Percentiles rank a stretch among this genome's conserved stretches.
Evolutionary conservation across 2,329 filamentous ascomycete genomes (phyloP).

Genomic region (Aspergillus sp.): DNA sequence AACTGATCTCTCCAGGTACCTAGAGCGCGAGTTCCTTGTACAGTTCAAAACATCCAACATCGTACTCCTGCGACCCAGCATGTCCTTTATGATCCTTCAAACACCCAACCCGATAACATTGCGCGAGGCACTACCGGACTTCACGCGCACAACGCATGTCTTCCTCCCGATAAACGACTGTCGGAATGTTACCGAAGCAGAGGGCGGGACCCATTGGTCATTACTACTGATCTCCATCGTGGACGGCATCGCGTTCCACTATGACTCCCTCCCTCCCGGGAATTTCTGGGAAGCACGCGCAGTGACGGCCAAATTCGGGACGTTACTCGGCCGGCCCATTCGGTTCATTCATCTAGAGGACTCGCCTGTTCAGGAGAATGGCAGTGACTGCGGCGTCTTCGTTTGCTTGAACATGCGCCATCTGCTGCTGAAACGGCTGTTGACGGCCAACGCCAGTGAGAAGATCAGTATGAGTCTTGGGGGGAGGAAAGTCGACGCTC

Average conservation of each 20-base stretch:
- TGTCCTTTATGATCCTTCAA: conserved; percentile 88
- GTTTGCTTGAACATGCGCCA: conserved; percentile 95
- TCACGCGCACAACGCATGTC: conserved; percentile 79
- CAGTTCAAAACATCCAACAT: conserved; percentile 82
- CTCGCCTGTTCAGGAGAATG: conserved; percentile 86
- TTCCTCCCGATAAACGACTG: conserved; percentile 96
- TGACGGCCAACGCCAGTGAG: conserved; percentile 74
- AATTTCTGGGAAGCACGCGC: conserved; percentile 73
- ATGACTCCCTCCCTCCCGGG: conserved; percentile 77
- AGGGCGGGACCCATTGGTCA: conserved; percentile 93
- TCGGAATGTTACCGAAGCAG: conserved; percentile 70
- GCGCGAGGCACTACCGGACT: conserved; percentile 74
- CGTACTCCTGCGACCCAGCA: conserved; percentile 83
- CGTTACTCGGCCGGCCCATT: conserved; percentile 66
- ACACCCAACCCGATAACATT: conserved; percentile 58
- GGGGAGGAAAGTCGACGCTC: conserved; percentile 78
- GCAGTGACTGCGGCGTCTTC: conserved; percentile 91
- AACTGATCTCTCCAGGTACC: conserved; percentile 53
- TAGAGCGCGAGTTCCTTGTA: conserved; percentile 83
- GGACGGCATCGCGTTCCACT: conserved; percentile 92
- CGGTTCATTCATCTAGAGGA: conserved; percentile 78
- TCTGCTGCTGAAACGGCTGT: conserved; percentile 78
- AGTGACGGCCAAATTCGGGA: conserved; percentile 67
- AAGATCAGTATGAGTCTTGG: conserved; percentile 95
- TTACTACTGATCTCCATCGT: conserved; percentile 84